Percentiles rank a stretch among this genome's conserved stretches.
Conservation (phyloP, 2,329 filamentous ascomycete species). For the Lithohypha guttulata region DNA sequence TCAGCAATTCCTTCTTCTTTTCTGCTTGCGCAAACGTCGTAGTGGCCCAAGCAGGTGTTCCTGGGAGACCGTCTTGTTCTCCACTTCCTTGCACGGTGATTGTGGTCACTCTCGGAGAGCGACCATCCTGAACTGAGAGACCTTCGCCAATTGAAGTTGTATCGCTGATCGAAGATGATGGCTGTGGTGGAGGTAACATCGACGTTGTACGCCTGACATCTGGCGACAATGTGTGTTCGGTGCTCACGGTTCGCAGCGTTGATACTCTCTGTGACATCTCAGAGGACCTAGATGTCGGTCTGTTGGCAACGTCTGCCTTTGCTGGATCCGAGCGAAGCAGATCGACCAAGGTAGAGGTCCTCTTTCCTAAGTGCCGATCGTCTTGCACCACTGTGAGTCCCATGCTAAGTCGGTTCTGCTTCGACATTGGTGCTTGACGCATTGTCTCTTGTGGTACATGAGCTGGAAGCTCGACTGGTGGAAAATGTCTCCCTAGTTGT, state of each 20-base stretch:
- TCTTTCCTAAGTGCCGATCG: not conserved
- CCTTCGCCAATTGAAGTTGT: not conserved
- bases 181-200: not conserved
- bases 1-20: conserved; percentile 3
- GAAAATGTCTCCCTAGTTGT: conserved; percentile 2
- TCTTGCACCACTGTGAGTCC: conserved; percentile 14
- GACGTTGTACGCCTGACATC: not conserved
- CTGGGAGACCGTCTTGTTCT: not conserved
- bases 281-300: not conserved
- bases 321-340: conserved; percentile 1
- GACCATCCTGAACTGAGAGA: not conserved
- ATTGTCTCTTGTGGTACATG: conserved; percentile 19
- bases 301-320: not conserved
- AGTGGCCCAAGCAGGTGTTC: conserved; percentile 4
- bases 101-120: not conserved
- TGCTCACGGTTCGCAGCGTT: not conserved
- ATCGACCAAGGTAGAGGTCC: conserved; percentile 5
- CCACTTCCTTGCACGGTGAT: not conserved
- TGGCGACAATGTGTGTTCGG: not conserved
- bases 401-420: conserved; percentile 19
- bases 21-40: conserved; percentile 4
- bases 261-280: not conserved
- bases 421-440: conserved; percentile 18
- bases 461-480: conserved; percentile 19
- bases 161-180: not conserved